Percentiles rank a stretch among this genome's conserved stretches.
Evolutionary conservation across 345 rosid species (phyloP).

Genomic region (Lepidium sativum): DNA sequence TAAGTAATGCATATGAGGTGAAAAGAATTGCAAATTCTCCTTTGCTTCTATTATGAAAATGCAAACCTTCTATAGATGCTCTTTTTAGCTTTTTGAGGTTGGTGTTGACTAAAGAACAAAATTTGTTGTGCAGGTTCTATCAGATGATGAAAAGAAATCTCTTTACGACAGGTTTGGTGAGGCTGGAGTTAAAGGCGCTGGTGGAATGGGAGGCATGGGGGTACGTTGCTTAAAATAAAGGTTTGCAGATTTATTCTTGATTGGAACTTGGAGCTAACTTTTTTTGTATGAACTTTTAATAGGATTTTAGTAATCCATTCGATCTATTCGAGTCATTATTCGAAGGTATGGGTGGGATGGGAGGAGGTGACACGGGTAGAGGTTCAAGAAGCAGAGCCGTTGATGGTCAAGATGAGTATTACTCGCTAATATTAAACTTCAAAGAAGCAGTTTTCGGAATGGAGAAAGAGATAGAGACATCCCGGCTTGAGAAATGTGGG

Average conservation of each 20-base stretch:
- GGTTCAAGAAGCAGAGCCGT: conserved; percentile 67
- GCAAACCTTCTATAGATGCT: neutral
- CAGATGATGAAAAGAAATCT: conserved; percentile 93
- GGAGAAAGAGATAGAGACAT: conserved; percentile 91
- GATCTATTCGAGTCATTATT: conserved; percentile 87
- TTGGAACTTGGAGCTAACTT: neutral
- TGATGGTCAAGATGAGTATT: conserved; percentile 93
- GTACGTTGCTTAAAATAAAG: conserved; percentile 1
- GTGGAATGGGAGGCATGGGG: conserved; percentile 68
- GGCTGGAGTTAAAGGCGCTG: conserved; percentile 93
- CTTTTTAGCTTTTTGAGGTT: neutral
- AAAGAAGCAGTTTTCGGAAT: conserved; percentile 95
- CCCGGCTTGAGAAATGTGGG: conserved; percentile 74
- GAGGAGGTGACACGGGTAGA: conserved; percentile 75
- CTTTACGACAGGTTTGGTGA: conserved; percentile 88
- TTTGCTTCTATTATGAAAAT: neutral
- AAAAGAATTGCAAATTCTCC: neutral
- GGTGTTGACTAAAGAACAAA: neutral
- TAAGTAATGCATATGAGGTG: conserved; percentile 98
- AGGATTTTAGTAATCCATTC: conserved; percentile 97
- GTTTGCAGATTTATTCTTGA: neutral
- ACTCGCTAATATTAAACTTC: conserved; percentile 62
- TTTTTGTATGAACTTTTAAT: neutral
- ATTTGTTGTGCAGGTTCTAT: conserved; percentile 26
- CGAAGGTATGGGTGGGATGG: conserved; percentile 84